Evolutionary conservation across 805 yeast genomes (phyloP).

Genomic region (Cyberlindnera veronae): DNA sequence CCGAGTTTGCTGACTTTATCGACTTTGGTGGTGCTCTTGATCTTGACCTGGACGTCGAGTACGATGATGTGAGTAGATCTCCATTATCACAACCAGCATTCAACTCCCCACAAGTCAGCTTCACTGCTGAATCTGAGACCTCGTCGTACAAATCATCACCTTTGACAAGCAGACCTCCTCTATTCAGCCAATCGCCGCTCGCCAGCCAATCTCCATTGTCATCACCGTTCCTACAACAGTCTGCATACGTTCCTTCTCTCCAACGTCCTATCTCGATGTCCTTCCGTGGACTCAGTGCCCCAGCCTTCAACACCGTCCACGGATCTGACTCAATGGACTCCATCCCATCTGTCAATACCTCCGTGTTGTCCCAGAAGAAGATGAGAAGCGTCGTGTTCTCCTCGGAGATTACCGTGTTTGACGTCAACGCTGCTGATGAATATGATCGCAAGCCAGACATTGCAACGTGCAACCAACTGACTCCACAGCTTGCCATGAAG

Average conservation of each 20-base stretch:
- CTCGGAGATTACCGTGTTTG: slow-evolving; percentile 76
- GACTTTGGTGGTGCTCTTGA: slow-evolving; percentile 43
- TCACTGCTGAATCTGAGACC: too few relatives aligned
- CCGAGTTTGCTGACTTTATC: slow-evolving; percentile 44
- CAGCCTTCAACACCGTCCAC: slow-evolving; percentile 44
- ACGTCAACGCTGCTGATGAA: slow-evolving; percentile 77
- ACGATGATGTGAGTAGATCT: slow-evolving; percentile 4
- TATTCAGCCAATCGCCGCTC: slow-evolving; percentile 13
- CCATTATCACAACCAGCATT: slow-evolving; percentile 21
- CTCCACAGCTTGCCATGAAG: slow-evolving; percentile 81
- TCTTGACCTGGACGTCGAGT: slow-evolving; percentile 31
- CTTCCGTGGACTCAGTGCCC: slow-evolving; percentile 59
- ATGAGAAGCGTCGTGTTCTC: slow-evolving; percentile 57
- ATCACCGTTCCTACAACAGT: slow-evolving; percentile 24
- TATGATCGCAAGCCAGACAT: slow-evolving; percentile 92
- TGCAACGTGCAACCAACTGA: slow-evolving; percentile 88
- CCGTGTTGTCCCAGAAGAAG: too few relatives aligned
- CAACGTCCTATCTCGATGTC: slow-evolving; percentile 44
- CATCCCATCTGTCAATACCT: too few relatives aligned
- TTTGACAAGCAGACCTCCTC: too few relatives aligned
- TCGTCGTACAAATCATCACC: too few relatives aligned
- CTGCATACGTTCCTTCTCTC: slow-evolving; percentile 15
- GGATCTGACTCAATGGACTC: slow-evolving; percentile 18
- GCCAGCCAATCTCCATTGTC: slow-evolving; percentile 15
- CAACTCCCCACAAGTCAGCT: slow-evolving; percentile 6